Evolutionary conservation across 1,284 basidiomycete genomes (phyloP).

Genomic region (Tetrapyrgos nigripes): DNA sequence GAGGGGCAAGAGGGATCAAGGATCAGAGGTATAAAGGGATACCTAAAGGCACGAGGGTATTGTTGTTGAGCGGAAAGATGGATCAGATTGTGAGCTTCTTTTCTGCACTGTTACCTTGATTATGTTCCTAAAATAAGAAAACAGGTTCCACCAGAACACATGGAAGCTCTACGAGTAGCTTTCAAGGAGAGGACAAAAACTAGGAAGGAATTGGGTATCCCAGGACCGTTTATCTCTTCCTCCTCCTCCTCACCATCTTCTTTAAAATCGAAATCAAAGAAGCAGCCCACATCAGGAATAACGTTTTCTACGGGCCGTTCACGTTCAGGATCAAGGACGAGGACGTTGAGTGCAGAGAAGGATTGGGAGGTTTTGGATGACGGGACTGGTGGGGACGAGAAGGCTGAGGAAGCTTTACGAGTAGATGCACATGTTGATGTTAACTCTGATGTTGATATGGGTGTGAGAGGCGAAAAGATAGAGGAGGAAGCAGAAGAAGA

Average conservation of each 20-base stretch:
- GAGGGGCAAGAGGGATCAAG: constrained; percentile 1
- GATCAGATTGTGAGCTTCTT: constrained; percentile 12
- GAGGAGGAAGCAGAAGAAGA: constrained; percentile 1
- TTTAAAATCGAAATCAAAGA: not conserved
- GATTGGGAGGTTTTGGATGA: constrained; percentile 2
- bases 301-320: not conserved
- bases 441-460: no score
- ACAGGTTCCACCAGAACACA: constrained; percentile 13
- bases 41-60: constrained; percentile 6
- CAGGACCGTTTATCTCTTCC: not conserved
- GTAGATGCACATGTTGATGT: constrained; percentile 58
- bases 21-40: constrained; percentile 12
- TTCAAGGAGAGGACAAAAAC: constrained; percentile 8
- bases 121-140: no score
- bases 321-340: not conserved
- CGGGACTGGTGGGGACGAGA: constrained; percentile 42
- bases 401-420: constrained; percentile 42
- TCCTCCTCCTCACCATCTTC: not conserved
- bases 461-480: not conserved
- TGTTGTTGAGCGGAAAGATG: constrained; percentile 37
- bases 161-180: constrained; percentile 5
- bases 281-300: not conserved
- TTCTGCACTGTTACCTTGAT: no score
- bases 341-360: not conserved
- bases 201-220: not conserved